Conservation (phyloP, 257 asterid genomes). For the Schizonepeta tenuifolia region DNA sequence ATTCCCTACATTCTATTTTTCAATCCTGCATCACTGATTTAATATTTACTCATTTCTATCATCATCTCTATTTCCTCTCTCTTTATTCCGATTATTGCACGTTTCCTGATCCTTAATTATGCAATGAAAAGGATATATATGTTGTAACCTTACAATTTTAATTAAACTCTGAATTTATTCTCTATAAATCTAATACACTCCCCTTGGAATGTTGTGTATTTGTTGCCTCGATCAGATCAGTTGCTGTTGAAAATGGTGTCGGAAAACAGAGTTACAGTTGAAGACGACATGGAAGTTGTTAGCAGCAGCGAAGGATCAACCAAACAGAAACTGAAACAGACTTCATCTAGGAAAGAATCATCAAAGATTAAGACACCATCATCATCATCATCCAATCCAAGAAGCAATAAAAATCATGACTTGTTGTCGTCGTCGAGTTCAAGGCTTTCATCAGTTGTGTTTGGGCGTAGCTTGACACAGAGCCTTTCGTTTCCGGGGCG, state of each 20-base stretch:
- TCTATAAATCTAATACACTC: no score
- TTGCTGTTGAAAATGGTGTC: slow-evolving; percentile 50
- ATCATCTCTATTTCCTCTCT: no score
- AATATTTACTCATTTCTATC: no score
- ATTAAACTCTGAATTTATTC: no score
- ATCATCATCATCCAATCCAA: background rate
- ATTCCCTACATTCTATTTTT: no score
- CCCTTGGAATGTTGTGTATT: no score
- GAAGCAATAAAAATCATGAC: slow-evolving; percentile 37
- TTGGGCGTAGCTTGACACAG: slow-evolving; percentile 56
- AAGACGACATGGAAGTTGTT: slow-evolving; percentile 44
- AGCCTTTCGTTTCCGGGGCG: slow-evolving; percentile 66
- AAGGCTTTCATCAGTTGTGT: slow-evolving; percentile 44
- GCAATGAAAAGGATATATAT: no score
- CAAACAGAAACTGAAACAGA: background rate
- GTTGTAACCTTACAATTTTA: no score
- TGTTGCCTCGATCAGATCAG: background rate
- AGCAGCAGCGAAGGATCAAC: slow-evolving; percentile 24
- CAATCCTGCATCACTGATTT: no score
- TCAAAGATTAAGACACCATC: slow-evolving; percentile 35
- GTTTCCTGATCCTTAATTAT: no score
- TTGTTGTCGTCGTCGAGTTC: slow-evolving; percentile 20
- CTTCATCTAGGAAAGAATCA: background rate
- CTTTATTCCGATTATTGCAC: no score
- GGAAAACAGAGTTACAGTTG: slow-evolving; percentile 52